Conservation (phyloP, 1,139 yeast species). For the Pichia sp. region DNA sequence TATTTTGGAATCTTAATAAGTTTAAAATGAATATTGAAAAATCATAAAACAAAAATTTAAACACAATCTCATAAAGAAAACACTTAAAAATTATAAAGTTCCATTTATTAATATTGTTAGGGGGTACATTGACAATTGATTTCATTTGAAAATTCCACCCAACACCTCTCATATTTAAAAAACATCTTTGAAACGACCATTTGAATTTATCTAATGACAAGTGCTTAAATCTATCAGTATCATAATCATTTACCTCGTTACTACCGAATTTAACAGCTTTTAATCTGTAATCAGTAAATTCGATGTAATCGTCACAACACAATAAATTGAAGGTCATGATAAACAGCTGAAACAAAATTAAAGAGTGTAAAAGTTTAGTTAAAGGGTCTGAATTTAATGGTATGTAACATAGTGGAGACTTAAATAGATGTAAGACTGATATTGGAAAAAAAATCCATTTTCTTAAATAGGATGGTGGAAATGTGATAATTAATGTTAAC, state of each 20-base stretch:
- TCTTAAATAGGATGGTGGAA: neutral
- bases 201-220: slow-evolving; percentile 1
- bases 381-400: neutral
- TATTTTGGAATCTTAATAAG: neutral
- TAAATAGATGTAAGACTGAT: slow-evolving; percentile 1
- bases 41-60: slow-evolving; percentile 10
- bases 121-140: neutral
- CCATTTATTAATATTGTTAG: slow-evolving; percentile 1
- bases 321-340: slow-evolving; percentile 1
- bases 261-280: neutral
- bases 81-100: slow-evolving; percentile 7
- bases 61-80: slow-evolving; percentile 1
- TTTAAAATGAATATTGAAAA: neutral
- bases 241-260: neutral
- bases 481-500: neutral
- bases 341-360: neutral
- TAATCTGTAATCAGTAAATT: slow-evolving; percentile 8
- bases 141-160: slow-evolving; percentile 13
- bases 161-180: slow-evolving; percentile 10
- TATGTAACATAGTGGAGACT: slow-evolving; percentile 3
- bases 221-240: slow-evolving; percentile 3
- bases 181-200: slow-evolving; percentile 11
- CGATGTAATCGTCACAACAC: neutral
- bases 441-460: neutral
- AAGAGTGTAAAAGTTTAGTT: neutral